Evolutionary conservation across 768 basidiomycete species (phyloP).

Genomic region (Phylloporus scabripes): DNA sequence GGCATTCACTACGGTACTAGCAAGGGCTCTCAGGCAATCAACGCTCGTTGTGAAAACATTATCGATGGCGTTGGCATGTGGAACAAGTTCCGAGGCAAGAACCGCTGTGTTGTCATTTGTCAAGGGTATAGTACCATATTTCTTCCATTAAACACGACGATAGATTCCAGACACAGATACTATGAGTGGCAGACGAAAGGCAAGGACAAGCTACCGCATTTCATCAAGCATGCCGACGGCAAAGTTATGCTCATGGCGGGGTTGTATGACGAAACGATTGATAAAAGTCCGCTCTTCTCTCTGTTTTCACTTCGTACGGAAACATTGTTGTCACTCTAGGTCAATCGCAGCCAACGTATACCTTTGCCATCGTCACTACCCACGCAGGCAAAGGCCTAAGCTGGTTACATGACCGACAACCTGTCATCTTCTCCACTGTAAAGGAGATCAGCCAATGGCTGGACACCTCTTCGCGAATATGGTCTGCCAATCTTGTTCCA

Average conservation of each 20-base stretch:
- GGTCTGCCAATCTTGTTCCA: slow-evolving; percentile 55
- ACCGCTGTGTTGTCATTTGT: slow-evolving; percentile 80
- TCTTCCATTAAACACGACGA: background rate
- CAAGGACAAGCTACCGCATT: slow-evolving; percentile 75
- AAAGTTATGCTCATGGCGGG: slow-evolving; percentile 82
- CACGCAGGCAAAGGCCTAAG: slow-evolving; percentile 57
- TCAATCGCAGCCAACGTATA: slow-evolving; percentile 55
- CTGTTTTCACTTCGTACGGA: background rate
- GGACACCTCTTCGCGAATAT: slow-evolving; percentile 62
- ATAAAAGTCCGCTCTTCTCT: slow-evolving; percentile 45
- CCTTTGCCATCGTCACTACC: slow-evolving; percentile 90
- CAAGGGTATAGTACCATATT: slow-evolving; percentile 49
- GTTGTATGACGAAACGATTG: slow-evolving; percentile 68
- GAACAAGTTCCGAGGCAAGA: slow-evolving; percentile 72
- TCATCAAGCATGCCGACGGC: slow-evolving; percentile 61
- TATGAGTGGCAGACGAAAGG: slow-evolving; percentile 93
- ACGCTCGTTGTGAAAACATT: slow-evolving; percentile 83
- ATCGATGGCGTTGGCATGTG: slow-evolving; percentile 77
- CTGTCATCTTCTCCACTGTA: slow-evolving; percentile 65
- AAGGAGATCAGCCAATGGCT: slow-evolving; percentile 72
- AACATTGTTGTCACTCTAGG: slow-evolving; percentile 32
- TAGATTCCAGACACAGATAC: slow-evolving; percentile 46
- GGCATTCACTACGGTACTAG: slow-evolving; percentile 64
- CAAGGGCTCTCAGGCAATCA: slow-evolving; percentile 74
- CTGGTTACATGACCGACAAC: slow-evolving; percentile 92